Evolutionary conservation across 2,329 filamentous ascomycete species (phyloP).

Genomic region (Aspergillus sojae): DNA sequence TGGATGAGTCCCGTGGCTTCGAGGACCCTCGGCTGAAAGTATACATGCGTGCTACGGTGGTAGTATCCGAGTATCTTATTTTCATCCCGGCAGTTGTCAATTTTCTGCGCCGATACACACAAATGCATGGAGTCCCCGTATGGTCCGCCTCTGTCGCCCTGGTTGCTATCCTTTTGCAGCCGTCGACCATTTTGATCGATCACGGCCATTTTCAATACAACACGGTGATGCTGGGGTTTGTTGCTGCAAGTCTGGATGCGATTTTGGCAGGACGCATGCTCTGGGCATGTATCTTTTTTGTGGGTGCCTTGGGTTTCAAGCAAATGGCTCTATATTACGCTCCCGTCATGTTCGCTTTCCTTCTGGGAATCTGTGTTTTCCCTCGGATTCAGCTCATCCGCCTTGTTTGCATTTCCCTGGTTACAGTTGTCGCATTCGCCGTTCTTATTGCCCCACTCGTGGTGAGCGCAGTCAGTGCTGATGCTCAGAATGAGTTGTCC

Average conservation of each 20-base stretch:
- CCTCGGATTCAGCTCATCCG: slow-evolving; percentile 69
- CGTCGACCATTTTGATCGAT: slow-evolving; percentile 85
- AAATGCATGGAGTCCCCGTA: slow-evolving; percentile 72
- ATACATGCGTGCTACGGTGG: slow-evolving; percentile 92
- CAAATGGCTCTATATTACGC: slow-evolving; percentile 99
- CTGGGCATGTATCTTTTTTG: slow-evolving; percentile 93
- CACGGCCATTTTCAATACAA: slow-evolving; percentile 98
- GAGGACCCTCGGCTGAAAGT: slow-evolving; percentile 82
- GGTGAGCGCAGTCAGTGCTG: slow-evolving; percentile 70
- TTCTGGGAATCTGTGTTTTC: slow-evolving; percentile 82
- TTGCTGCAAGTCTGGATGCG: slow-evolving; percentile 83
- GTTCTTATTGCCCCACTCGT: slow-evolving; percentile 76
- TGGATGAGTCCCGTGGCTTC: slow-evolving; percentile 78
- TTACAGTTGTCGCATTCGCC: slow-evolving; percentile 73
- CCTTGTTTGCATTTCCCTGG: slow-evolving; percentile 73
- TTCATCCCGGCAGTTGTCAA: slow-evolving; percentile 85
- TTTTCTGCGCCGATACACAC: slow-evolving; percentile 80
- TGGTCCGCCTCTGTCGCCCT: slow-evolving; percentile 87
- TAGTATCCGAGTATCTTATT: slow-evolving; percentile 86
- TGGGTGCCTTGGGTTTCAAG: slow-evolving; percentile 92
- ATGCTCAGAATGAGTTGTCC: slow-evolving; percentile 63
- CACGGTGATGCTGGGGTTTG: slow-evolving; percentile 94
- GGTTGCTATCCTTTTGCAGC: slow-evolving; percentile 89
- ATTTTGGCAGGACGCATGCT: slow-evolving; percentile 81
- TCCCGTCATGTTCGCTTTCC: slow-evolving; percentile 86